These are phyloP conservation scores for Tylopilus sp. DNA, from an alignment of 768 basidiomycete species.

Conservation along the genomic window DNA sequence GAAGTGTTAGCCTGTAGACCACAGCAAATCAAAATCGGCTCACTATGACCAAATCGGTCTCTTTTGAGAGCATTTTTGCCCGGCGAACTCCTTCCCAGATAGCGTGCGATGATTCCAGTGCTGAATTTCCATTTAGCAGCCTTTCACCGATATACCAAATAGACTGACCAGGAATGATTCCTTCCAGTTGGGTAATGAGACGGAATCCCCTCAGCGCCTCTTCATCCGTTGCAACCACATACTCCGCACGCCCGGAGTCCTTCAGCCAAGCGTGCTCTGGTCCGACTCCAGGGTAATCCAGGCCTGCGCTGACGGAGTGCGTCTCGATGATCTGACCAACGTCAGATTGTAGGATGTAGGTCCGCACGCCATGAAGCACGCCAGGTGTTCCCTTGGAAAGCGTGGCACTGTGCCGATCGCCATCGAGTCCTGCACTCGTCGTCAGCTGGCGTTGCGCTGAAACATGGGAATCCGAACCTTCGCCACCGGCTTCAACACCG, in stretches of 20 bases:
- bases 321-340: slow-evolving; percentile 96
- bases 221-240: slow-evolving; percentile 91
- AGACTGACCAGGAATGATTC: slow-evolving; percentile 86
- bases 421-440: slow-evolving; percentile 57
- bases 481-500: slow-evolving; percentile 97
- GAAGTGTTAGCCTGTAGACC: slow-evolving; percentile 6
- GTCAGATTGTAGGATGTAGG: slow-evolving; percentile 87
- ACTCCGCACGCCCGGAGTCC: slow-evolving; percentile 90
- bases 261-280: slow-evolving; percentile 98
- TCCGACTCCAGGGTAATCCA: slow-evolving; percentile 97
- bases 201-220: slow-evolving; percentile 91
- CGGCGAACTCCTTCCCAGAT: slow-evolving; percentile 88
- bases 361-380: slow-evolving; percentile 93
- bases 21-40: slow-evolving; percentile 32
- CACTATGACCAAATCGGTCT: slow-evolving; percentile 87
- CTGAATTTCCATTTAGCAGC: slow-evolving; percentile 37
- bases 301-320: slow-evolving; percentile 93
- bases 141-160: neutral
- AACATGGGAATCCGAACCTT: slow-evolving; percentile 53
- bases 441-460: slow-evolving; percentile 8
- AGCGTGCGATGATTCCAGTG: slow-evolving; percentile 93
- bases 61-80: slow-evolving; percentile 81
- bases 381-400: slow-evolving; percentile 89
- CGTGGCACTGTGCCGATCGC: slow-evolving; percentile 88
- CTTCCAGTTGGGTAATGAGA: slow-evolving; percentile 87